phyloP scores from a whole-genome alignment of 345 rosid species.

The Ailanthus altissimus region DNA sequence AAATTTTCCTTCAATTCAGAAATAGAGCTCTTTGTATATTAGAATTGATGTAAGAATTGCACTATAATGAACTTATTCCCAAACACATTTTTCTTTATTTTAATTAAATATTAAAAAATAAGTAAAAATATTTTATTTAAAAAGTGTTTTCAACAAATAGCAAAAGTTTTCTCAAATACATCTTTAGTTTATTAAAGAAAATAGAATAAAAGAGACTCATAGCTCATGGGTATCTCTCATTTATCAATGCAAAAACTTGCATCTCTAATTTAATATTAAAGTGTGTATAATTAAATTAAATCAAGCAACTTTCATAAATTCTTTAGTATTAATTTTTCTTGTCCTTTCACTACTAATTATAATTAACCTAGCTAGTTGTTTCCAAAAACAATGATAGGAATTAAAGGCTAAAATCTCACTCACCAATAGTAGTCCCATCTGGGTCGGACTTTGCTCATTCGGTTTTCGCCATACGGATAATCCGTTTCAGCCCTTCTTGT shows the following conservation, averaged over 20 bases:
- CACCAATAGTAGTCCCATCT: conserved; percentile 84
- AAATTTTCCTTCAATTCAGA: too few species aligned
- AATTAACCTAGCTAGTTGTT: background rate
- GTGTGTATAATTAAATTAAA: background rate
- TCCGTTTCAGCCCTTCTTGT: conserved; percentile 62
- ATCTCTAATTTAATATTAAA: too few species aligned
- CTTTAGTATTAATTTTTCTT: too few species aligned
- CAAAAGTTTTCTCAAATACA: background rate
- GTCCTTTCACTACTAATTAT: background rate
- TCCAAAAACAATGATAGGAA: background rate
- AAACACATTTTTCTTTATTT: too few species aligned
- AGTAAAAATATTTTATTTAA: too few species aligned
- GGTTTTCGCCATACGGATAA: conserved; percentile 56
- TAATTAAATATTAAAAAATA: too few species aligned
- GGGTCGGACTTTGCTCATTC: conserved; percentile 74
- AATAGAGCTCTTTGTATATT: too few species aligned
- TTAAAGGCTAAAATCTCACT: conserved; percentile 14
- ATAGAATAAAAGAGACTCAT: too few species aligned
- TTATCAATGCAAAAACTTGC: too few species aligned
- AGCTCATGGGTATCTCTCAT: too few species aligned
- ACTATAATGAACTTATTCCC: too few species aligned
- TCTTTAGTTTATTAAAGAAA: background rate
- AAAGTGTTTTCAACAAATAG: background rate
- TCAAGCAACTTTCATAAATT: background rate
- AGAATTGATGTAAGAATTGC: too few species aligned